Evolutionary conservation across 2,329 filamentous ascomycete genomes (phyloP).

Genomic region (Trichophyton simii): DNA sequence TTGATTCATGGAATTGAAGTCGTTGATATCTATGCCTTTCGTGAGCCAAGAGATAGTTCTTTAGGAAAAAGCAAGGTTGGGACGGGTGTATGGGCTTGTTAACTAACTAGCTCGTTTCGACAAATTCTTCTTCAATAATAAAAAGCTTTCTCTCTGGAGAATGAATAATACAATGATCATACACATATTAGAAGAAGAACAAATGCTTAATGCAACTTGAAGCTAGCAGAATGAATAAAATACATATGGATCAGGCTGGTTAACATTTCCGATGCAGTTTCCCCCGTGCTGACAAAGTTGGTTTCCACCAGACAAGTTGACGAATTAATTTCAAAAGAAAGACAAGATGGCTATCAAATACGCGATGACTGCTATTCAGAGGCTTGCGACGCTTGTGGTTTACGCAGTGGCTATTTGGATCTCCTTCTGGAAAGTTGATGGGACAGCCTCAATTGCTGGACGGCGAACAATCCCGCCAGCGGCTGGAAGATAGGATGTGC

Average conservation of each 20-base stretch:
- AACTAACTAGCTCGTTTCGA: too few relatives aligned
- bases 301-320: background rate
- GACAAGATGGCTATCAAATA: background rate
- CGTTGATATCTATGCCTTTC: too few relatives aligned
- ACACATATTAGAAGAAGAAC: background rate
- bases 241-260: background rate
- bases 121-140: background rate
- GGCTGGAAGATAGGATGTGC: constrained; percentile 64
- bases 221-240: background rate
- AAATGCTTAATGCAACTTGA: background rate
- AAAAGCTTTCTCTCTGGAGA: background rate
- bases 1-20: background rate
- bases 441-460: constrained; percentile 42
- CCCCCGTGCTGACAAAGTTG: background rate
- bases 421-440: constrained; percentile 16
- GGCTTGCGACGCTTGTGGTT: too few relatives aligned
- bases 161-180: background rate
- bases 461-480: constrained; percentile 88
- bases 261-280: background rate
- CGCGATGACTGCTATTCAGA: too few relatives aligned
- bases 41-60: too few relatives aligned
- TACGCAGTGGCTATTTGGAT: constrained; percentile 21
- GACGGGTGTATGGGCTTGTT: too few relatives aligned
- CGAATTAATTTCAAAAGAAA: background rate
- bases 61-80: too few relatives aligned